A percentile compares a stretch with the other conserved stretches of the same genome.
These are phyloP conservation scores for Ceratobasidium sp. DNA, from an alignment of 1,284 basidiomycete species.

Conservation along the genomic window DNA sequence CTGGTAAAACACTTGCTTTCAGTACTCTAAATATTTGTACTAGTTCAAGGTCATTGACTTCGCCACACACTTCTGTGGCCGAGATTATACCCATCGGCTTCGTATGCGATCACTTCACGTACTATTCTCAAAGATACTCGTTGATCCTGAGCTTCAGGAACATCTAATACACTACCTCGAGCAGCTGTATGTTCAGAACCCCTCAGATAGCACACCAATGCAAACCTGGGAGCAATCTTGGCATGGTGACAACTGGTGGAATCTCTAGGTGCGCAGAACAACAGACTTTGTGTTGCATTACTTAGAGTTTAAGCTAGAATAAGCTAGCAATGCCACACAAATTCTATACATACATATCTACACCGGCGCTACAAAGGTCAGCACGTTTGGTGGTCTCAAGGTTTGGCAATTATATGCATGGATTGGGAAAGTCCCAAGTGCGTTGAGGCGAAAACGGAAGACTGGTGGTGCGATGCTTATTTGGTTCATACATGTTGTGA, in stretches of 20 bases:
- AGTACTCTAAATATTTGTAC: too few relatives aligned
- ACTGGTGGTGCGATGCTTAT: neutral
- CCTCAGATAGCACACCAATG: neutral
- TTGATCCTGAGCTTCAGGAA: neutral
- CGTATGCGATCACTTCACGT: neutral
- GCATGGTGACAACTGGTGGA: neutral
- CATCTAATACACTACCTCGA: neutral
- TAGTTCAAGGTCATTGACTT: neutral
- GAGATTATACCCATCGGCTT: neutral
- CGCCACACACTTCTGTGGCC: neutral
- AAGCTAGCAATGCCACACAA: too few relatives aligned
- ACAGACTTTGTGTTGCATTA: too few relatives aligned
- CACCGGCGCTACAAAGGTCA: neutral
- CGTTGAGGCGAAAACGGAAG: neutral
- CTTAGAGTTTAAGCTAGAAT: neutral
- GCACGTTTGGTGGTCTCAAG: neutral
- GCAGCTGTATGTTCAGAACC: neutral
- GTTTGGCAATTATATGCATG: neutral
- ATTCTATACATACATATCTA: neutral
- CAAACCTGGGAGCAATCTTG: neutral
- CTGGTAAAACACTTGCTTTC: too few relatives aligned
- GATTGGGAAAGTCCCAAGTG: neutral
- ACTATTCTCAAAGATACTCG: neutral
- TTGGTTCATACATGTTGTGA: neutral
- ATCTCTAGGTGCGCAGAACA: neutral